Evolutionary conservation across 371 early-diverging fungal species (phyloP), one percentile per base, ranked within the genome.

Genomic region (Cokeromyces recurvatus): DNA sequence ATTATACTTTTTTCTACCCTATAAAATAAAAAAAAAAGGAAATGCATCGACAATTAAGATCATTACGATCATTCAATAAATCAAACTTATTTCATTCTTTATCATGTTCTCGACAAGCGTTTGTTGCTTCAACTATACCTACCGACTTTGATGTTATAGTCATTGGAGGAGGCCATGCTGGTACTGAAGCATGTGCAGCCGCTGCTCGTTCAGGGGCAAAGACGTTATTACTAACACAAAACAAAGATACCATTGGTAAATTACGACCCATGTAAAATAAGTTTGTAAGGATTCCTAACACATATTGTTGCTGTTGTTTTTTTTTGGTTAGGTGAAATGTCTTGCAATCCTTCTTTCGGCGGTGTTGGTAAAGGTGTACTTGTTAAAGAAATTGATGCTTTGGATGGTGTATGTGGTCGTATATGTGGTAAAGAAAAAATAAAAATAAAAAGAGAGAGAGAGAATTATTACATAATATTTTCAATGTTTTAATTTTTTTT

Each of bases 101-200:
- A 11, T 14, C 23, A 16, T 4, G 11, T 24, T 19, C 11, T 12
- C 23, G 19, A 38, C 55, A 55, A 43, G 55, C 54, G 14, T 38
- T 37, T 4, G 32, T 43, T n/a, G 24, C 35, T 14, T 8, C 17
- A n/a, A n/a, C n/a, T n/a, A n/a, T n/a, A n/a, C n/a, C n/a, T n/a
- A n/a, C n/a, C n/a, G 67, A 71, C 16, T 85, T 67, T 46, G 87
- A 86, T 61, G 84, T 84, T 14, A 77, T 91, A 47, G 86, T 91
- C 2, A 85, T 91, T 45, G 92, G 92, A 11, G 92, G 91, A 31
- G 92, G 92, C 0, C 92, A 91, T 77, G 92, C 92, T 7, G 92
- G 92, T 4, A 86, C 86, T 5, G 92, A 91, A 52, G 90, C 91
- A 6, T 79, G 87, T 57, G 74, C 91, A 4, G 91, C 90, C n/a